Base-by-base conservation (phyloP, 2,329 filamentous ascomycete genomes). In the Aspergillus neotritici region DNA sequence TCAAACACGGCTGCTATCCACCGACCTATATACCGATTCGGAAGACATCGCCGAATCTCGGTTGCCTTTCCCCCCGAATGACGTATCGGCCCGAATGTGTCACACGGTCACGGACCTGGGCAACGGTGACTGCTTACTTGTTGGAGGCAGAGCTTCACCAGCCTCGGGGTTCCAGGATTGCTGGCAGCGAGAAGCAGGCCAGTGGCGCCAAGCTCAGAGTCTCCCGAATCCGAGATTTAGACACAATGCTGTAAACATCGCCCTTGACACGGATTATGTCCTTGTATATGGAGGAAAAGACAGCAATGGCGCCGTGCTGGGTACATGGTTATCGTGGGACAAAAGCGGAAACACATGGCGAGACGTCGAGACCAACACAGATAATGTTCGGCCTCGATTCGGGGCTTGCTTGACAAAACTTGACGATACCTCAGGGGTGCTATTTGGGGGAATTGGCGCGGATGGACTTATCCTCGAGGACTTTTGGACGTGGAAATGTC, bases 71-170 rank as follows among this genome's bases (percentile, higher is more conserved):
- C 78, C 44, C 31, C 58, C 65, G 15, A 44, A 55, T 34, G 55
- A 63, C 25, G 60, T 70, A 21, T 48, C 58, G 4, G 56, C 65
- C 28, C 55, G 83, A 34, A 83, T 91, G 73, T 93, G 87, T 54
- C 87, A 93, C 62, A 84, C 86, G 0, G 71, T 89, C 14, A 90
- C 85, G 14, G 72, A 80, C 37, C 61, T 94, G 4, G 76, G 74
- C 2, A 67, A 72, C 29, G 64, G 67, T 15, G 77, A 78, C 12
- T 76, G 75, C 46, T 65, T 96, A 9, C 70, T 95, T 36, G 75
- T 79, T 25, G 90, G 91, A 16, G 91, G 91, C 4, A 78, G 90
- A 46, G 74, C 77, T n/a, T 91, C 87, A 6, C 89, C 90, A 4
- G 74, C 81, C 10, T 76, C 74, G 25, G 81, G 81, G 1, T 70